Evolutionary conservation across 176 grass and related monocot species (phyloP).

Genomic region (Alopecurus myosuroides): DNA sequence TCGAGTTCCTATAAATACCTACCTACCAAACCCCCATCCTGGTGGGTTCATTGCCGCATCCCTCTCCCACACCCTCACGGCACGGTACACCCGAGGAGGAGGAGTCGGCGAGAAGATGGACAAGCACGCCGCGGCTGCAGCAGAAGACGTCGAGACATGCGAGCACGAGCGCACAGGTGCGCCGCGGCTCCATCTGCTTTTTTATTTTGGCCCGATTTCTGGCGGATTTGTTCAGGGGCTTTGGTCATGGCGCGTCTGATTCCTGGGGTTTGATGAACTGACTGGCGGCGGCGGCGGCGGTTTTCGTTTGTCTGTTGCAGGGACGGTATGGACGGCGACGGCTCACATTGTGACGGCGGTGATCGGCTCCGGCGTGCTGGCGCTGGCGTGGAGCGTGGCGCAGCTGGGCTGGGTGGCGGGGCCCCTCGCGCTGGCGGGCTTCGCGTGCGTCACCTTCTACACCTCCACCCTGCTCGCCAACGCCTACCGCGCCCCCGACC

Average conservation of each 20-base stretch:
- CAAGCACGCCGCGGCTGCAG: slow-evolving; percentile 20
- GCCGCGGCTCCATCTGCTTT: neutral
- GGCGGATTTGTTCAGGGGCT: neutral
- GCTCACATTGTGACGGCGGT: slow-evolving; percentile 93
- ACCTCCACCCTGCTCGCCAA: slow-evolving; percentile 79
- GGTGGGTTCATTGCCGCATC: neutral
- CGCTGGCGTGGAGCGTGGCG: slow-evolving; percentile 88
- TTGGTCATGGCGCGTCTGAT: neutral
- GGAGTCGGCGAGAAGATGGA: slow-evolving; percentile 24
- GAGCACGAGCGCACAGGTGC: slow-evolving; percentile 68
- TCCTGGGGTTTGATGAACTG: neutral
- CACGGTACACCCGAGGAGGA: slow-evolving; percentile 23
- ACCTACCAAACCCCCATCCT: slow-evolving; percentile 28
- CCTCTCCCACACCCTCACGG: slow-evolving; percentile 10
- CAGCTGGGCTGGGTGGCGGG: slow-evolving; percentile 87
- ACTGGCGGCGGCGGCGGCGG: neutral
- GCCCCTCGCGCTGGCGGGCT: slow-evolving; percentile 56
- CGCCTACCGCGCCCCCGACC: slow-evolving; percentile 72
- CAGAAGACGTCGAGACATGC: slow-evolving; percentile 44
- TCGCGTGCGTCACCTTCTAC: slow-evolving; percentile 86
- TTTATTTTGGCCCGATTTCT: neutral
- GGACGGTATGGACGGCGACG: slow-evolving; percentile 76
- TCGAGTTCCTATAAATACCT: slow-evolving; percentile 30
- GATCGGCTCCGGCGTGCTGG: slow-evolving; percentile 96
- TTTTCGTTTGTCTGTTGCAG: neutral